phyloP scores from a whole-genome alignment of 441 rosid species.

The Dalechampia spathulata region DNA sequence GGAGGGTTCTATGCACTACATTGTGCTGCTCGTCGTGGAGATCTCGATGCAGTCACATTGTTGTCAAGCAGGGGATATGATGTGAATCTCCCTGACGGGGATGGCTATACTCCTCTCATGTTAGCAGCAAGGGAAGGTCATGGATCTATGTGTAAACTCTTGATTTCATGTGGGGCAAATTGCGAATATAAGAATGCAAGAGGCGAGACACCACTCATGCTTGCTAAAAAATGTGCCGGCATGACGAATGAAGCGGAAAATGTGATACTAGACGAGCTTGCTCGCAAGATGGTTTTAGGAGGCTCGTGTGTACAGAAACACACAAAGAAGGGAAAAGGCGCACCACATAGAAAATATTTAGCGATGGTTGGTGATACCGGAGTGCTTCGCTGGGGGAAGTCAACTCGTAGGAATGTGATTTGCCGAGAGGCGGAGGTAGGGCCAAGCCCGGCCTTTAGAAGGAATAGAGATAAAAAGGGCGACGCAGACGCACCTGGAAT shows the following conservation, averaged over 20 bases:
- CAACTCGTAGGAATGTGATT: constrained; percentile 49
- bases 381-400: constrained; percentile 75
- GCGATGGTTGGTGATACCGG: constrained; percentile 50
- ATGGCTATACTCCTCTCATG: constrained; percentile 91
- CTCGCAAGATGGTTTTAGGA: constrained; percentile 43
- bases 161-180: constrained; percentile 55
- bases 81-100: constrained; percentile 67
- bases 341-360: constrained; percentile 53
- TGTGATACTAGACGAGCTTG: constrained; percentile 64
- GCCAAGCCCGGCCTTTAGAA: constrained; percentile 41
- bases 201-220: constrained; percentile 66
- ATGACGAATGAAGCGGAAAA: constrained; percentile 34
- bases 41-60: constrained; percentile 58
- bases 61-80: constrained; percentile 61
- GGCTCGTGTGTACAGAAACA: constrained; percentile 62
- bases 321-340: constrained; percentile 81
- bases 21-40: constrained; percentile 92
- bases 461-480: constrained; percentile 39
- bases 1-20: constrained; percentile 87
- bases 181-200: constrained; percentile 48
- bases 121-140: constrained; percentile 87
- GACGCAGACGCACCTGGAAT: constrained; percentile 44
- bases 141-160: constrained; percentile 46
- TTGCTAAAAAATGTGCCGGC: constrained; percentile 30
- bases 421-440: constrained; percentile 65